Conservation (phyloP, 345 rosid species). For the Moringa oleifera region DNA sequence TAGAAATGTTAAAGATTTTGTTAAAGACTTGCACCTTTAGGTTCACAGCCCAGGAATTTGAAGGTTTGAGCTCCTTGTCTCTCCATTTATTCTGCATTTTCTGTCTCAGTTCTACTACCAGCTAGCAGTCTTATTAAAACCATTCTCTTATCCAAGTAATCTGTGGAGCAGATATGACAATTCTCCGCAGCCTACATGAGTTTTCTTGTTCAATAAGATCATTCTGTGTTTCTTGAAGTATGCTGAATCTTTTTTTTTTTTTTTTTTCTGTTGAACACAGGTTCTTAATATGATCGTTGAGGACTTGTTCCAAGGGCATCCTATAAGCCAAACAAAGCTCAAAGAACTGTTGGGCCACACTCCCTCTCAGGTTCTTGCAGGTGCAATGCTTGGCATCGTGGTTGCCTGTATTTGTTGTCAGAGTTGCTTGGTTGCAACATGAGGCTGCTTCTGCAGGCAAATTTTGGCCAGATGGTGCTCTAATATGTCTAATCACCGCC, state of each 20-base stretch:
- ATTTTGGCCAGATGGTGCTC: constrained; percentile 16
- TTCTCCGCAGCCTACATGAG: neutral
- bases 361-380: constrained; percentile 83
- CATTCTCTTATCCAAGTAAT: too few species aligned
- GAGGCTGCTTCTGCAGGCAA: constrained; percentile 19
- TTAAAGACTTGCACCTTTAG: neutral
- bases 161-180: neutral
- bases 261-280: constrained; percentile 25
- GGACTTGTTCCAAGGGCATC: constrained; percentile 92
- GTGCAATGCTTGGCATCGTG: constrained; percentile 74
- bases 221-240: neutral
- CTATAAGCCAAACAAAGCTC: constrained; percentile 85
- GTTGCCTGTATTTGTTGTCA: constrained; percentile 72
- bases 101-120: too few species aligned
- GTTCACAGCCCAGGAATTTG: neutral
- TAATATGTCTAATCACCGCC: constrained; percentile 6
- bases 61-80: neutral
- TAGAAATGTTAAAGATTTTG: neutral
- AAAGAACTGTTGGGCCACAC: constrained; percentile 94
- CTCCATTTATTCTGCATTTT: neutral
- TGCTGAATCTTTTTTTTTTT: neutral
- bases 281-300: constrained; percentile 85
- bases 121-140: too few species aligned
- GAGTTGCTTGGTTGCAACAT: constrained; percentile 51
- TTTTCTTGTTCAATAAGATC: neutral